These are phyloP conservation scores for Rosa rugosa DNA, from an alignment of 306 rosid genomes.

Conservation along the genomic window DNA sequence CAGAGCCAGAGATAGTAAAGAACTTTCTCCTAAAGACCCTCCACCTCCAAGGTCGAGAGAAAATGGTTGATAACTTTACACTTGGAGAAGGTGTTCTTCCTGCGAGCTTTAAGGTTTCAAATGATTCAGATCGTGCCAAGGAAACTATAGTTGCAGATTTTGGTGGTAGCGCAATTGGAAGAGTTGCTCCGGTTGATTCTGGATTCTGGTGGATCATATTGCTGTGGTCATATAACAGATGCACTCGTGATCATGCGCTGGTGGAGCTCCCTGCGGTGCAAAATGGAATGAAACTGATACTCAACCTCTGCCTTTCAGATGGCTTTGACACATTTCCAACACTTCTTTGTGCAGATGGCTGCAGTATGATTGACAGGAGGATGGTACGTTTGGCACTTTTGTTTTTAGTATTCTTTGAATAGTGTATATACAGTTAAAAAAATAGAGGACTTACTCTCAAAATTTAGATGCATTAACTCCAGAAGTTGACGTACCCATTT, in stretches of 20 bases:
- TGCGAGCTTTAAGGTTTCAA: constrained; percentile 34
- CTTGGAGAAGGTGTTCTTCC: constrained; percentile 37
- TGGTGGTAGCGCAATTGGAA: constrained; percentile 40
- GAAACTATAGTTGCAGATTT: constrained; percentile 31
- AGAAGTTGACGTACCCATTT: too few species aligned
- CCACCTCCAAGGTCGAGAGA: constrained; percentile 34
- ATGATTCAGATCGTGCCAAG: not conserved
- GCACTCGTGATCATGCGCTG: constrained; percentile 19
- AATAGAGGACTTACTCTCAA: too few species aligned
- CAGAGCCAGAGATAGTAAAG: constrained; percentile 28
- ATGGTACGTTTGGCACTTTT: constrained; percentile 21
- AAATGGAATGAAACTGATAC: constrained; percentile 26
- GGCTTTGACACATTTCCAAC: constrained; percentile 38
- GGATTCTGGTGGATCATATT: constrained; percentile 41
- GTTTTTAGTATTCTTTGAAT: not conserved
- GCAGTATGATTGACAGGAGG: constrained; percentile 36
- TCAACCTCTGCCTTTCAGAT: constrained; percentile 31
- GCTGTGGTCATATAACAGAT: constrained; percentile 22
- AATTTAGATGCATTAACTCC: too few species aligned
- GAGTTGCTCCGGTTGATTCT: constrained; percentile 39
- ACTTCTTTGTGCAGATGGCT: constrained; percentile 36
- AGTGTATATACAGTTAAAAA: too few species aligned
- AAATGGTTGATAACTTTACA: constrained; percentile 28
- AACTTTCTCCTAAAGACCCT: constrained; percentile 35
- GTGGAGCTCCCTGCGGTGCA: constrained; percentile 25